Evolutionary conservation across 1,284 basidiomycete species (phyloP).

Genomic region (Pseudozyma tsukubaensis): DNA sequence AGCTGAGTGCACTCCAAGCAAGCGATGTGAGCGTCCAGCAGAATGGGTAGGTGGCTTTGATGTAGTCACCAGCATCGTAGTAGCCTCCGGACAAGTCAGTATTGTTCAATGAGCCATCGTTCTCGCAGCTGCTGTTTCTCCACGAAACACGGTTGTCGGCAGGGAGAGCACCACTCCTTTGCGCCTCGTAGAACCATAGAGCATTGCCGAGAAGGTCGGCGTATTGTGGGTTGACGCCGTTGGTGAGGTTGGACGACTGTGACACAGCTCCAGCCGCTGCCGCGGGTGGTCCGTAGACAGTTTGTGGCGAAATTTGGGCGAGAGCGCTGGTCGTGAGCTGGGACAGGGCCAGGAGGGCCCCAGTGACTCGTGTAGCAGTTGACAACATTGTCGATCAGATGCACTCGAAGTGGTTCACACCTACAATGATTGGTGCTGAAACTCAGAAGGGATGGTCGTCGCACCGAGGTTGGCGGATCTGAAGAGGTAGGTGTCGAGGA

Average conservation of each 20-base stretch:
- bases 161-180: slow-evolving; percentile 82
- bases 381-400: slow-evolving; percentile 15
- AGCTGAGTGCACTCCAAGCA: slow-evolving; percentile 87
- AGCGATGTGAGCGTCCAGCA: slow-evolving; percentile 83
- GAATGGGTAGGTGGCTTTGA: slow-evolving; percentile 75
- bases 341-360: slow-evolving; percentile 7
- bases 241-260: slow-evolving; percentile 33
- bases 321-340: slow-evolving; percentile 4
- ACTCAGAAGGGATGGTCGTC: slow-evolving; percentile 9
- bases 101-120: slow-evolving; percentile 80
- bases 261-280: slow-evolving; percentile 30
- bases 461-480: not conserved
- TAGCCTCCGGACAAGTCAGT: slow-evolving; percentile 86
- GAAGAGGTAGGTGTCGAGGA: too few relatives aligned
- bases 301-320: slow-evolving; percentile 38
- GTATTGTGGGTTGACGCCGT: slow-evolving; percentile 75
- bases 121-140: slow-evolving; percentile 82
- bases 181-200: slow-evolving; percentile 90
- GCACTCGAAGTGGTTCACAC: not conserved
- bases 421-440: not conserved
- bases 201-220: slow-evolving; percentile 80
- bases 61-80: slow-evolving; percentile 87
- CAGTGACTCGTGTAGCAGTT: not conserved
- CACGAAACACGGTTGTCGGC: slow-evolving; percentile 80
- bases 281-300: slow-evolving; percentile 30